Base-by-base conservation (phyloP, 2,329 filamentous ascomycete genomes). In the Penicillium concentricum region DNA sequence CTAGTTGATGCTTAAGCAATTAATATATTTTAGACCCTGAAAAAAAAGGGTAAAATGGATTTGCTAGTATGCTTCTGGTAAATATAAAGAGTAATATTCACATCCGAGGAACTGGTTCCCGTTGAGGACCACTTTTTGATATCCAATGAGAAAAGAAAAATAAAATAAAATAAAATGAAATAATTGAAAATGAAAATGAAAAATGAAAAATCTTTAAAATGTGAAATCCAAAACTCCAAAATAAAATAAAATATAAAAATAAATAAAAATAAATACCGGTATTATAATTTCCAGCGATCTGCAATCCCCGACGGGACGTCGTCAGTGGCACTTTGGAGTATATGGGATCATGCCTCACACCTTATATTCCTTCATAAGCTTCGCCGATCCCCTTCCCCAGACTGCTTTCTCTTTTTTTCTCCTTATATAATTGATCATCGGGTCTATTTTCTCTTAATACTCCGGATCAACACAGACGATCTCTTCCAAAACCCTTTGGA, bases 321-420 rank as follows among this genome's bases (percentile, higher is more conserved):
- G 72, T 74, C 72, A 74, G 72, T 74, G 72, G 72, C 72, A 72
- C 72, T 67, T 51, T 32, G 49, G 54, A 61, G 60, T 46, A 65
- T 67, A 63, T 60, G 56, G 54, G 52, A 59, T 58, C 54, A 57
- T 64, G 60, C 58, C 66, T 69, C 64, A 68, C 63, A 53, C 59
- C 66, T 67, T 67, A 58, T 63, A 69, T 66, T 65, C 70, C 71
- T 72, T 75, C 73, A 74, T 75, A 75, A 75, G 73, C 73, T 74
- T 74, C 72, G 73, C 70, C 73, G 73, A 75, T 75, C 73, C 72
- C 72, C 72, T 73, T 72, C 72, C 72, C 73, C 72, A 72, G 72
- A 74, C 68, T 67, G 62, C 30, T 15, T 28, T 32, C 56, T 63
- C 63, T 61, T 63, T 56, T 50, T 50, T 60, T 54, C 49, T 56